Base-by-base conservation (phyloP, 352 stramenopile genomes). In the Detonula confervacea region DNA sequence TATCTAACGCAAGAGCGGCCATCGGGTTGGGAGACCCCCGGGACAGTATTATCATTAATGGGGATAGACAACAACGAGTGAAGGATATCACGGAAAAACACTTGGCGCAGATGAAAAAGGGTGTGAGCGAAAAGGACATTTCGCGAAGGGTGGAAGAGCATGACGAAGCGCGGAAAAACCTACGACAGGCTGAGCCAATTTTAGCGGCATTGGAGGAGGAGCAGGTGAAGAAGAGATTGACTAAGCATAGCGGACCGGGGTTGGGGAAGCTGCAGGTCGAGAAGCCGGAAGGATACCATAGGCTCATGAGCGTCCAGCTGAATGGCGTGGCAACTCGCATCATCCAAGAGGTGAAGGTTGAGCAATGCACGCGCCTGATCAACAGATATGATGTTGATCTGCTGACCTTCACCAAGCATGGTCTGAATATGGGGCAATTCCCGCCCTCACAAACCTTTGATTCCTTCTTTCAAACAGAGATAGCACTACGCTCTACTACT, bases 361-460 rank as follows among this genome's bases (percentile, higher is more conserved):
- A n/a, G 9, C 22, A n/a, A 4, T 30, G 24, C 9, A 42, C 22
- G 7, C 5, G 6, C 2, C 12, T 30, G 0, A 69, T 69, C 14
- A 39, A 33, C 2, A 57, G 42, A 16, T 69, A 59, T 29, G 44
- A 69, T 39, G 14, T 67, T 35, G 33, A 67, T 27, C 33, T 67
- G n/a, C 2, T 55, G 16, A 37, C 22, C 14, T 42, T 57, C 2
- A 27, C 5, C 2, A 42, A 69, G 39, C 24, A 44, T n/a, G 60
- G 60, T 2, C 14, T 56, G 0, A 69, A 69, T 27, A 37, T 69
- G 60, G 60, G 12, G 1, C 22, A 46, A 14, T 5, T 46, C 24
- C 4, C n/a, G 18, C 16, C 24, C 2, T 22, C 30, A 69, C 5
- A 24, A 11, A 57, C 29, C 25, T 18, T 30, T 57, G 4, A 44